Base-by-base conservation (phyloP, 192 early-diverging fungal genomes). In the Lobosporangium transversale region DNA sequence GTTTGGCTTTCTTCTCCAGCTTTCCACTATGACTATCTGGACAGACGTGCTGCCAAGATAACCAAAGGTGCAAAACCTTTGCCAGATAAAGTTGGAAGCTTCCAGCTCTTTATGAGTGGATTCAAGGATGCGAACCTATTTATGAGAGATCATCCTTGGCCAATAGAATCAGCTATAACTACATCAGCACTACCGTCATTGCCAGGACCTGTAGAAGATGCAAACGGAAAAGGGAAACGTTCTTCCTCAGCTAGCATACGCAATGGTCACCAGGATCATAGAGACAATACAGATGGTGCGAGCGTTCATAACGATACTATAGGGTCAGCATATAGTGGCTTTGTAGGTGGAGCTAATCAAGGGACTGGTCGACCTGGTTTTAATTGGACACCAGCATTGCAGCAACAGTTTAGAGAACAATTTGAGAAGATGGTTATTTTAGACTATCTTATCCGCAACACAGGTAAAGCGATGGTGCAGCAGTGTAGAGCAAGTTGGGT, bases 391-490 rank as follows among this genome's bases (percentile, higher is more conserved):
- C 58, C 56, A 15, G 58, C 57, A 31, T 66, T 87, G 20, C 86
- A 81, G 31, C 49, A 64, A 20, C 88, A 86, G 58, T 90, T 91
- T 58, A 70, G 78, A 44, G 75, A 81, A 36, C 78, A 90, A 53
- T 93, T 97, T 80, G 94, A 95, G 80, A 85, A 89, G 56, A 83
- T 96, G 58, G 87, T 93, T 24, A 84, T 96, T 27, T 79, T 97
- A 23, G 95, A 97, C 61, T 96, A 94, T 80, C 81, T 97, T 53
- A 95, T 97, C 44, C 86, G 95, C 24, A 96, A 97, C 59, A 97
- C 94, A 26, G 94, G 93, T 85, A 89, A 54, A 68, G 20, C 66
- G 69, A 43, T 12, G 17, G 40, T 42, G 21, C 18, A 49, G 37
- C 76, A 85, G 66, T 82, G 37, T 14, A 40, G 37, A 10, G 37